Base-by-base conservation (phyloP, 257 asterid genomes). In the Solanum lignicaule region DNA sequence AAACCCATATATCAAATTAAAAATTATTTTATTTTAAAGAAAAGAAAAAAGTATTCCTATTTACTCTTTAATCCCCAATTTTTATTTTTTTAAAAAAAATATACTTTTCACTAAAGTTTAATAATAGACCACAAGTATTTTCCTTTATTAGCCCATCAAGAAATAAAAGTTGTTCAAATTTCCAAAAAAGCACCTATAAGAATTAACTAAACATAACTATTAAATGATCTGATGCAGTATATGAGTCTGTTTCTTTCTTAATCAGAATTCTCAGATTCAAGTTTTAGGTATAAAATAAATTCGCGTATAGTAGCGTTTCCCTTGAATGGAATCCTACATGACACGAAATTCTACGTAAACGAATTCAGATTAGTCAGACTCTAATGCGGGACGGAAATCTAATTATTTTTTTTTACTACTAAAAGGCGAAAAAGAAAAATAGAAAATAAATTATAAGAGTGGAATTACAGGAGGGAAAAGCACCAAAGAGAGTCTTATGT, bases 391-490 rank as follows among this genome's bases (percentile, higher is more conserved):
- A 46, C 0, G 55, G 2, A 41, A 41, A 41, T 41, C 48, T 41
- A 43, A 41, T 43, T 43, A 8, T 13, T 13, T 43, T 4, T 43
- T 46, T 46, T 7, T 7, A 58, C 12, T 58, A 58, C 12, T 58
- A 20, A 58, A 58, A 20, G 66, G 5, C 5, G 25, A 58, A 58
- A 58, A 58, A 58, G 66, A 7, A 58, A 55, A 48, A 48, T 48
- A 15, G 68, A 66, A 65, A 55, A 18, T 4, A 71, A 16, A 32
- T 29, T 69, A 46, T 29, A 48, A 52, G 66, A 86, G 88, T 86
- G 88, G 88, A 55, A 46, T 86, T 86, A 86, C 83, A 86, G 46
- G 52, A 72, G 83, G 46, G 84, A 69, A 86, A 86, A 86, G 38
- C 88, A 86, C 15, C 15, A 71, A 86, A 58, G 88, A 32, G 66